A percentile compares a stretch with the other conserved stretches of the same genome.
Evolutionary conservation across 257 asterid genomes (phyloP).

Genomic region (Scutellaria barbata): DNA sequence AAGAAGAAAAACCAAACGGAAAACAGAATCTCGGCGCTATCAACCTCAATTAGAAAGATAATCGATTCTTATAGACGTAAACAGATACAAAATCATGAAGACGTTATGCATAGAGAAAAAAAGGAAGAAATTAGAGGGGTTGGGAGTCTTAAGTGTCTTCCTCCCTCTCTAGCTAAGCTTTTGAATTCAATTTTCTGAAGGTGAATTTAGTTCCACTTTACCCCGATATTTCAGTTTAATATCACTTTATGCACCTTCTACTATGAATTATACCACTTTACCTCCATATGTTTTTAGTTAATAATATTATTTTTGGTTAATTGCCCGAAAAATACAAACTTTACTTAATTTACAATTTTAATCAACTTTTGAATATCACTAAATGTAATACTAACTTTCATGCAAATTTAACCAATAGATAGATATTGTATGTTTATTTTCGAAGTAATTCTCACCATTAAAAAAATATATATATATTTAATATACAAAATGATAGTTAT

Average conservation of each 20-base stretch:
- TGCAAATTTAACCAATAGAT: too few relatives aligned
- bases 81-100: constrained; percentile 29
- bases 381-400: too few relatives aligned
- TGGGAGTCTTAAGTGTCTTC: constrained; percentile 44
- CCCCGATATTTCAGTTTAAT: neutral
- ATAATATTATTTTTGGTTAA: too few relatives aligned
- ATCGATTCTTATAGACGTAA: constrained; percentile 32
- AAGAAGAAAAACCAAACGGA: constrained; percentile 26
- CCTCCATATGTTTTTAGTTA: too few relatives aligned
- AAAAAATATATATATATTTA: too few relatives aligned
- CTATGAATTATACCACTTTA: neutral
- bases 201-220: neutral
- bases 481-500: too few relatives aligned
- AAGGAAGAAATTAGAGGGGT: constrained; percentile 35
- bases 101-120: constrained; percentile 26
- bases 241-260: neutral
- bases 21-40: constrained; percentile 33
- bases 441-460: too few relatives aligned
- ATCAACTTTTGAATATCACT: too few relatives aligned
- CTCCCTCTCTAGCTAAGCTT: constrained; percentile 85
- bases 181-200: constrained; percentile 77
- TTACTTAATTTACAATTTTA: too few relatives aligned
- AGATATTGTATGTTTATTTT: too few relatives aligned
- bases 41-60: constrained; percentile 38
- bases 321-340: too few relatives aligned